Base-by-base conservation (phyloP, 768 basidiomycete genomes). In the Atractiella rhizophila region DNA sequence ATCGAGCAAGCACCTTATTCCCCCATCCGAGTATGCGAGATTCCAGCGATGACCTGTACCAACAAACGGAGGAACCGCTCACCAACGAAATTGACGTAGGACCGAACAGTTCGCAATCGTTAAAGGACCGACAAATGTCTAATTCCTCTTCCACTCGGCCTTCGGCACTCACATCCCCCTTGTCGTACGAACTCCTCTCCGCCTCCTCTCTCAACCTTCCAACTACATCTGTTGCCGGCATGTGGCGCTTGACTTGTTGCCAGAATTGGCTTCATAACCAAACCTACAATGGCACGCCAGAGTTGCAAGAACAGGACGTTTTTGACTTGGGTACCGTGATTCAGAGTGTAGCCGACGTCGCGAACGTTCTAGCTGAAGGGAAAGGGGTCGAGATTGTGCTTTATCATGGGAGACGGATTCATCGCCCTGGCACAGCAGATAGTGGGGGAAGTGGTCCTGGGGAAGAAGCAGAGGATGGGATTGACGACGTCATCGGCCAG, bases 101-200 rank as follows among this genome's bases (percentile, higher is more conserved):
- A n/a, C n/a, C n/a, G n/a, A n/a, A n/a, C n/a, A n/a, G n/a, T n/a
- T n/a, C n/a, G n/a, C n/a, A n/a, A n/a, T n/a, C n/a, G n/a, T n/a
- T n/a, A n/a, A n/a, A n/a, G n/a, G n/a, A n/a, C n/a, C n/a, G n/a
- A n/a, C n/a, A n/a, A n/a, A n/a, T n/a, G n/a, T n/a, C n/a, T n/a
- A n/a, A n/a, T n/a, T n/a, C n/a, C n/a, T n/a, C n/a, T n/a, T n/a
- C n/a, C n/a, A n/a, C n/a, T n/a, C n/a, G n/a, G n/a, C n/a, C n/a
- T n/a, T n/a, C n/a, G n/a, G n/a, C n/a, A n/a, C n/a, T n/a, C n/a
- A n/a, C n/a, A n/a, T n/a, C n/a, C n/a, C n/a, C n/a, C n/a, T n/a
- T n/a, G n/a, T 44, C 46, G 13, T 48, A 51, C 41, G 53, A 54
- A 43, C 46, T 52, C 5, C 46, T 52, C 26, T 51, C 53, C 0